Evolutionary conservation across 768 basidiomycete species (phyloP).

Genomic region (Macrolepiota fuliginosa): DNA sequence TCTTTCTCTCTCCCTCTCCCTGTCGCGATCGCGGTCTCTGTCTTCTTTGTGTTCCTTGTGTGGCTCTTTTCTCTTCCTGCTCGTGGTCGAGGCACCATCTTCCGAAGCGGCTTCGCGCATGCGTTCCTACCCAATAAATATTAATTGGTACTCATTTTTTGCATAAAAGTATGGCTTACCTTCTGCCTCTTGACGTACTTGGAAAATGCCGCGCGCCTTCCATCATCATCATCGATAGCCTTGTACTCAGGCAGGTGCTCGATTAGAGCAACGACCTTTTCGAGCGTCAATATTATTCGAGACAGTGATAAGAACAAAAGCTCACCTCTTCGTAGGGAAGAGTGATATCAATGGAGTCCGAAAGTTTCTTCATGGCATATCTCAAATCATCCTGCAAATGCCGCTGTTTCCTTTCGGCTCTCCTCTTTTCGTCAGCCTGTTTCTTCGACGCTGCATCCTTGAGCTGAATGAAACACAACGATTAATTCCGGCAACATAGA

Average conservation of each 20-base stretch:
- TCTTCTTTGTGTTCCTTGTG: conserved; percentile 46
- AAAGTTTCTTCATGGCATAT: conserved; percentile 89
- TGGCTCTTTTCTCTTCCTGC: conserved; percentile 80
- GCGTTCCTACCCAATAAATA: conserved; percentile 54
- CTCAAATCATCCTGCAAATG: conserved; percentile 94
- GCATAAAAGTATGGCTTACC: conserved; percentile 35
- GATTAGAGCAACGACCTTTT: conserved; percentile 70
- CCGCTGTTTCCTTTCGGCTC: conserved; percentile 78
- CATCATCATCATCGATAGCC: conserved; percentile 86
- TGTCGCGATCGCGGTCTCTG: conserved; percentile 37
- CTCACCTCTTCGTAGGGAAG: conserved; percentile 79
- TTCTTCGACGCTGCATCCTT: conserved; percentile 68
- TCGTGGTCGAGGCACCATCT: conserved; percentile 80
- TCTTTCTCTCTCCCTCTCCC: conserved; percentile 38
- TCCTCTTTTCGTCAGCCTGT: conserved; percentile 83
- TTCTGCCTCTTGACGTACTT: conserved; percentile 93
- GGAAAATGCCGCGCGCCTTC: conserved; percentile 73
- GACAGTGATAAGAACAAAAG: conserved; percentile 7
- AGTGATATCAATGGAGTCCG: conserved; percentile 76
- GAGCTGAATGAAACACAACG: conserved; percentile 43
- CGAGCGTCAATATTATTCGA: conserved; percentile 2
- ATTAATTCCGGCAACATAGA: conserved; percentile 1
- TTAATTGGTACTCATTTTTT: background rate
- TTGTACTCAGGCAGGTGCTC: conserved; percentile 84
- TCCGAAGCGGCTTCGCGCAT: conserved; percentile 75